A percentile compares a stretch with the other conserved stretches of the same genome.
Evolutionary conservation across 768 basidiomycete genomes (phyloP).

Genomic region (Neoboletus magnificus): DNA sequence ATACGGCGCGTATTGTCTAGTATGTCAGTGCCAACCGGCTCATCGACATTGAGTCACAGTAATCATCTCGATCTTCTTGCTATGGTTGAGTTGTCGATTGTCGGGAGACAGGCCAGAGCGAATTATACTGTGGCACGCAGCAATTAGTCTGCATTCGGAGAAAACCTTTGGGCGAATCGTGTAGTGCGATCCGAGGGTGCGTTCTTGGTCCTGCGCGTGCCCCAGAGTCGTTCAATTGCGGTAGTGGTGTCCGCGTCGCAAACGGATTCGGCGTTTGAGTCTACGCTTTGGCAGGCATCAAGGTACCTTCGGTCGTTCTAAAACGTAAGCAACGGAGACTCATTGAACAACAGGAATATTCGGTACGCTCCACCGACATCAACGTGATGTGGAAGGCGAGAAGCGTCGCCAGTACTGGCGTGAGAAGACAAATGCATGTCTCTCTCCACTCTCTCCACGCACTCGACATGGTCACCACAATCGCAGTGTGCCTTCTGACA

Average conservation of each 20-base stretch:
- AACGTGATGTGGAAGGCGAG: slow-evolving; percentile 73
- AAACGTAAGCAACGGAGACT: neutral
- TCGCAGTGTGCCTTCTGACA: slow-evolving; percentile 72
- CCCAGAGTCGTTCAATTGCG: slow-evolving; percentile 62
- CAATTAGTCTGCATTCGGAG: slow-evolving; percentile 53
- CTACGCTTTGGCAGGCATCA: slow-evolving; percentile 66
- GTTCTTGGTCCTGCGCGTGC: slow-evolving; percentile 1
- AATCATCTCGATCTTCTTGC: neutral
- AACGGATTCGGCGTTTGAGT: slow-evolving; percentile 65
- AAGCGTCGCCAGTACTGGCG: slow-evolving; percentile 88
- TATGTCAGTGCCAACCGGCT: slow-evolving; percentile 55
- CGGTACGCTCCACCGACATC: slow-evolving; percentile 67
- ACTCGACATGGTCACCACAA: neutral
- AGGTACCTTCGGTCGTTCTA: slow-evolving; percentile 42
- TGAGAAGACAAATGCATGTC: slow-evolving; percentile 58
- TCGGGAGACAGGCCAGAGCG: slow-evolving; percentile 19
- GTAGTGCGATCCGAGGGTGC: slow-evolving; percentile 60
- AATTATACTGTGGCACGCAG: slow-evolving; percentile 65
- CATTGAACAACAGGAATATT: slow-evolving; percentile 56
- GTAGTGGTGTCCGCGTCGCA: slow-evolving; percentile 64
- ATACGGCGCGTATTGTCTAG: slow-evolving; percentile 71
- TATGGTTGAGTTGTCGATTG: neutral
- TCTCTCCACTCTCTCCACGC: neutral
- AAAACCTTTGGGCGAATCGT: slow-evolving; percentile 56
- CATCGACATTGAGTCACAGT: slow-evolving; percentile 82